These are phyloP conservation scores for Ogataea ramenticola DNA, from an alignment of 805 yeast genomes.

Conservation along the genomic window DNA sequence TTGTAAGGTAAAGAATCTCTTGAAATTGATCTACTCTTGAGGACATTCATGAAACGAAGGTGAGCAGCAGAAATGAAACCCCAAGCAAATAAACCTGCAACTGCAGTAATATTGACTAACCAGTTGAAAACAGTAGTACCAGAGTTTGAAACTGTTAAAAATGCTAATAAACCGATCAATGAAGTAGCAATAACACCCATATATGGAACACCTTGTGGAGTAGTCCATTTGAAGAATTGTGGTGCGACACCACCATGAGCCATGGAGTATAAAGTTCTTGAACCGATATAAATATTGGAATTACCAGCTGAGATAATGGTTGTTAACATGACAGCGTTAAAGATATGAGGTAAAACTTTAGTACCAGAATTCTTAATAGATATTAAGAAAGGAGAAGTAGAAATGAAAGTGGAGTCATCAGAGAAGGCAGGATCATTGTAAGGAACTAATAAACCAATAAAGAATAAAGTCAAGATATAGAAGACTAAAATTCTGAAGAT, in stretches of 20 bases:
- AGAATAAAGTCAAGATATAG: slow-evolving; percentile 57
- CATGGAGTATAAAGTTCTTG: slow-evolving; percentile 60
- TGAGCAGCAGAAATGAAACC: slow-evolving; percentile 57
- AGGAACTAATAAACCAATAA: slow-evolving; percentile 67
- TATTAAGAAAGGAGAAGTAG: slow-evolving; percentile 59
- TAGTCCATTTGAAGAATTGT: slow-evolving; percentile 38
- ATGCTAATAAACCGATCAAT: slow-evolving; percentile 56
- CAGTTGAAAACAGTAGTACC: slow-evolving; percentile 60
- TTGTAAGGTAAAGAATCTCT: slow-evolving; percentile 69
- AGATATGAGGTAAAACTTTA: slow-evolving; percentile 55
- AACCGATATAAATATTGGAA: slow-evolving; percentile 66
- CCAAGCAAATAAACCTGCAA: slow-evolving; percentile 73
- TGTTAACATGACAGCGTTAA: slow-evolving; percentile 61
- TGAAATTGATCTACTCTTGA: slow-evolving; percentile 55
- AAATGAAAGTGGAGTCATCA: slow-evolving; percentile 29
- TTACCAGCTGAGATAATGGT: slow-evolving; percentile 77
- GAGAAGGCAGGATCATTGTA: slow-evolving; percentile 50
- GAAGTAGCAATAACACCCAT: slow-evolving; percentile 51
- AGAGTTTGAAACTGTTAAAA: slow-evolving; percentile 44
- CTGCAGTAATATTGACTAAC: slow-evolving; percentile 70
- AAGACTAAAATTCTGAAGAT: slow-evolving; percentile 58
- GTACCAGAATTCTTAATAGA: slow-evolving; percentile 68
- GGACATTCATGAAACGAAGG: slow-evolving; percentile 60
- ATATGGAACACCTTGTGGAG: slow-evolving; percentile 55
- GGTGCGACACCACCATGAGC: slow-evolving; percentile 58